These are phyloP conservation scores for Russula virescens DNA, from an alignment of 768 basidiomycete genomes.

Conservation along the genomic window DNA sequence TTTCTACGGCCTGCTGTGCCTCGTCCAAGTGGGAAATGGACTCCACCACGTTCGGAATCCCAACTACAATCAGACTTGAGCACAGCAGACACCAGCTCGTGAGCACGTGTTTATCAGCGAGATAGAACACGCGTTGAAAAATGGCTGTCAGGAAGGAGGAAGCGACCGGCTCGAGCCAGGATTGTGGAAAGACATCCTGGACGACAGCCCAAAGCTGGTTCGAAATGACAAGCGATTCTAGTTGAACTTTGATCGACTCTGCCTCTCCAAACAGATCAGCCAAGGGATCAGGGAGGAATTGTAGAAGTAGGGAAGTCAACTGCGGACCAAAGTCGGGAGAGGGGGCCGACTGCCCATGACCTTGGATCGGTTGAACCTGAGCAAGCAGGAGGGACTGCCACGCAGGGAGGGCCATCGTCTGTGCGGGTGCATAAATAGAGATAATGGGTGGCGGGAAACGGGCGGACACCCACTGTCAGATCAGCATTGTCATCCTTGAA, in stretches of 20 bases:
- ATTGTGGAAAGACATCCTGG: slow-evolving; percentile 2
- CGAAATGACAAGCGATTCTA: slow-evolving; percentile 2
- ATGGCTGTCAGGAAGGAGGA: slow-evolving; percentile 10
- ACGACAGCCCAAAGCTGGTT: slow-evolving; percentile 12
- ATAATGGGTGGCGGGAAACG: not conserved
- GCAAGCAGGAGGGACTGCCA: slow-evolving; percentile 13
- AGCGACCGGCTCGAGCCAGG: slow-evolving; percentile 1
- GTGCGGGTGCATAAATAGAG: not conserved
- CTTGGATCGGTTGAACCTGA: not conserved
- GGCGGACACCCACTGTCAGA: not conserved
- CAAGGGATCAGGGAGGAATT: not conserved
- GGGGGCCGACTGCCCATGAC: not conserved
- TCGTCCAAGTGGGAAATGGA: slow-evolving; percentile 6
- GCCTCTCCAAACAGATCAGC: slow-evolving; percentile 7
- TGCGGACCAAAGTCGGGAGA: not conserved
- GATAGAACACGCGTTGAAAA: slow-evolving; percentile 7
- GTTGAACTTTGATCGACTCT: slow-evolving; percentile 3
- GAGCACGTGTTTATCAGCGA: slow-evolving; percentile 7
- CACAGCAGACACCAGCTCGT: slow-evolving; percentile 13
- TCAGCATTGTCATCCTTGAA: not conserved
- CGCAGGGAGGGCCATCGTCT: not conserved
- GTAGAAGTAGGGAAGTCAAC: slow-evolving; percentile 1
- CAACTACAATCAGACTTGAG: slow-evolving; percentile 9
- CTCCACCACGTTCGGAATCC: slow-evolving; percentile 9
- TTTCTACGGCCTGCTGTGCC: not conserved